Conservation (phyloP, 306 rosid genomes). For the Trifolium fragiferum region DNA sequence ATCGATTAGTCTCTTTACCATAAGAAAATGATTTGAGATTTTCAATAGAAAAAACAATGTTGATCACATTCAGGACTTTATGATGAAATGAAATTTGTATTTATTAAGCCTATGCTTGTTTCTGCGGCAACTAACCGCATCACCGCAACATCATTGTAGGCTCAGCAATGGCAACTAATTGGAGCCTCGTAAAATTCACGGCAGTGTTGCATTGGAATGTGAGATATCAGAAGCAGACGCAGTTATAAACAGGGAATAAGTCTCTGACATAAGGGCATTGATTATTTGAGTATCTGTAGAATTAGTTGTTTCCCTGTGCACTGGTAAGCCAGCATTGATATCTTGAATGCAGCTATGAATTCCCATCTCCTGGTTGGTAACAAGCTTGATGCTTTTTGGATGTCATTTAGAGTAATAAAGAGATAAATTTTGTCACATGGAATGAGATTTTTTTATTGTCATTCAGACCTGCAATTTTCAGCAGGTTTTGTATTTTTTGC, state of each 20-base stretch:
- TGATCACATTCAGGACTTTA: too few species aligned
- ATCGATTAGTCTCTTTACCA: neutral
- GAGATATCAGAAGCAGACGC: neutral
- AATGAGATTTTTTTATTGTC: neutral
- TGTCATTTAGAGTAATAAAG: too few species aligned
- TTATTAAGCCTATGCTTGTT: neutral
- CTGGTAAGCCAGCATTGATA: neutral
- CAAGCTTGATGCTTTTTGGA: neutral
- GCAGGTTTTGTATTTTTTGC: too few species aligned
- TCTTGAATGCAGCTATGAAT: neutral
- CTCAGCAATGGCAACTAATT: neutral
- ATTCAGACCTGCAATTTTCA: too few species aligned
- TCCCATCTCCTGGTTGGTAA: neutral
- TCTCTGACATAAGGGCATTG: neutral
- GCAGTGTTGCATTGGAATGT: neutral
- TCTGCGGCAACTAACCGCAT: neutral
- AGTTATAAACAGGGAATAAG: neutral
- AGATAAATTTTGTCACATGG: conserved; percentile 16
- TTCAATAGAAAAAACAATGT: too few species aligned
- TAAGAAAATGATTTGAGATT: too few species aligned
- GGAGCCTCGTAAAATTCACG: neutral
- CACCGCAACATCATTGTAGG: too few species aligned
- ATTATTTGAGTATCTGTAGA: conserved; percentile 17
- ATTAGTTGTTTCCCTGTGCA: neutral
- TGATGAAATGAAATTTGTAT: too few species aligned